Conservation (phyloP, 2,329 filamentous ascomycete genomes). For the Penicillium italicum region DNA sequence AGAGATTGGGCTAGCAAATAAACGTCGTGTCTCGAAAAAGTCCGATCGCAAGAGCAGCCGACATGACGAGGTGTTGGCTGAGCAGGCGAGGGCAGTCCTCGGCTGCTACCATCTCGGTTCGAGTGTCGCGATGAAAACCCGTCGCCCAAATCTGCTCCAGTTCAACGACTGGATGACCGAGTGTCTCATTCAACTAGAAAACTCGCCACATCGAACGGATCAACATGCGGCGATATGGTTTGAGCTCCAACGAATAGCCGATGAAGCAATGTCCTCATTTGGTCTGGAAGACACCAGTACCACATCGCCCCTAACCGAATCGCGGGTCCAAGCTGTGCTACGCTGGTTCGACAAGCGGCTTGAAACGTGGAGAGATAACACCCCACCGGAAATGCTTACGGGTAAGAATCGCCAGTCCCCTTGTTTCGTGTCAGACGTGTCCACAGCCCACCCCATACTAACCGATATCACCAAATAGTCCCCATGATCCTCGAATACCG, state of each 20-base stretch:
- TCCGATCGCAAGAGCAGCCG: constrained; percentile 14
- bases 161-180: constrained; percentile 39
- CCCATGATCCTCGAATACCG: constrained; percentile 33
- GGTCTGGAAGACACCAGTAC: constrained; percentile 37
- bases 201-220: constrained; percentile 30
- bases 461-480: constrained; percentile 10
- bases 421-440: not conserved
- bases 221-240: constrained; percentile 35
- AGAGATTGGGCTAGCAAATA: constrained; percentile 41
- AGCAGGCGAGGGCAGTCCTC: constrained; percentile 34
- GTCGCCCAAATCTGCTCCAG: constrained; percentile 34
- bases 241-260: constrained; percentile 33
- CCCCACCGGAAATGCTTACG: constrained; percentile 28
- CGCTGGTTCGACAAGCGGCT: constrained; percentile 38
- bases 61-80: constrained; percentile 31
- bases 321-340: constrained; percentile 33
- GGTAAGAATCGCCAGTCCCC: constrained; percentile 17
- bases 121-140: constrained; percentile 38
- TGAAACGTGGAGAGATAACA: constrained; percentile 32
- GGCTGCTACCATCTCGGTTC: constrained; percentile 36
- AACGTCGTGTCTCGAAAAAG: constrained; percentile 25
- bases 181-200: constrained; percentile 30
- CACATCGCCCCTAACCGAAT: constrained; percentile 31
- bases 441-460: not conserved
- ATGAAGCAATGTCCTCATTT: constrained; percentile 36